Conservation (phyloP, 1,284 basidiomycete species). For the Trametes polyzona region DNA sequence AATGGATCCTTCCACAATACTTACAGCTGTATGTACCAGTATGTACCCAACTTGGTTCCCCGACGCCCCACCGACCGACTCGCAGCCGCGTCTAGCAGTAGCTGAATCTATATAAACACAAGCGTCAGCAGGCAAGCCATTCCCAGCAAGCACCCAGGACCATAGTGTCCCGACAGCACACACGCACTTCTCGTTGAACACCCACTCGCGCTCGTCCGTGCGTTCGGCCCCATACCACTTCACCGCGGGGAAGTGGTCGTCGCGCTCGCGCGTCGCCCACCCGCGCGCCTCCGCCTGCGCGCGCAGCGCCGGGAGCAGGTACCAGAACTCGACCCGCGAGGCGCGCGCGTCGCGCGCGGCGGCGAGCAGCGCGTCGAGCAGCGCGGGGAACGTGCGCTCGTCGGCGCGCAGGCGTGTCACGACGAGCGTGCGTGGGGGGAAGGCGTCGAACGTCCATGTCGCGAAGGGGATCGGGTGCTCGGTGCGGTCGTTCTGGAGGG, state of each 20-base stretch:
- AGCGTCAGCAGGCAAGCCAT: no score
- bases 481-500: not conserved
- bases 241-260: constrained; percentile 55
- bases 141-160: no score
- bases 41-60: no score
- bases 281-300: constrained; percentile 39
- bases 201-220: constrained; percentile 49
- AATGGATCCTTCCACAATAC: no score
- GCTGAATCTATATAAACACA: no score
- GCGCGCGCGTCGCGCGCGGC: constrained; percentile 45
- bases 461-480: constrained; percentile 43
- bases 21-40: no score
- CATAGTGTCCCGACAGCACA: no score
- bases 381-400: constrained; percentile 39
- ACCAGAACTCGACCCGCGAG: constrained; percentile 59
- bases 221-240: constrained; percentile 59
- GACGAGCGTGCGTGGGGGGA: constrained; percentile 43
- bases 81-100: no score
- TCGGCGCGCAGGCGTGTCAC: constrained; percentile 53
- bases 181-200: constrained; percentile 51
- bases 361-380: constrained; percentile 45
- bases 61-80: no score
- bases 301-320: constrained; percentile 44
- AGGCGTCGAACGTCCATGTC: constrained; percentile 57
- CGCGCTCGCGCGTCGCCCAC: constrained; percentile 44